phyloP scores from a whole-genome alignment of 257 asterid species.

The Oldenlandia corymbosa region DNA sequence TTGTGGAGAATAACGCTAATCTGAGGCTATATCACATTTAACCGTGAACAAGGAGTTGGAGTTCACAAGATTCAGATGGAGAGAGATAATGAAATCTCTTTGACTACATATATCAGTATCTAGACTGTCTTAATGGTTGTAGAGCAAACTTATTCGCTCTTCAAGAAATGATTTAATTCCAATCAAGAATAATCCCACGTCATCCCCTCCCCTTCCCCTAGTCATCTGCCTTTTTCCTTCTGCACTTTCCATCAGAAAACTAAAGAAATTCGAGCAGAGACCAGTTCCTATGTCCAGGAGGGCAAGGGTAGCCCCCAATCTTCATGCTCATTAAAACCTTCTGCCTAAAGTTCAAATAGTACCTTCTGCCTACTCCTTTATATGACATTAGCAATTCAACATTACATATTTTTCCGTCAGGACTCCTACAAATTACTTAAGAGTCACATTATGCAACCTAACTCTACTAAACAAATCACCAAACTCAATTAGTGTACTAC shows the following conservation, averaged over 20 bases:
- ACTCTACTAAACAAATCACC: neutral
- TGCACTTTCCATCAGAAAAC: neutral
- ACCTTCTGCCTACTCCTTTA: neutral
- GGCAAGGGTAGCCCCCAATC: too few relatives aligned
- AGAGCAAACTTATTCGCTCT: neutral
- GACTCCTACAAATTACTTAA: neutral
- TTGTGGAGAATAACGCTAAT: neutral
- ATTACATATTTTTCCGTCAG: neutral
- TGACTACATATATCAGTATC: too few relatives aligned
- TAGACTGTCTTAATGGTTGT: too few relatives aligned
- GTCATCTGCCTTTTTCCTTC: neutral
- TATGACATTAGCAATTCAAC: neutral
- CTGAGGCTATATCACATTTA: neutral
- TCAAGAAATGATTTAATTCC: neutral
- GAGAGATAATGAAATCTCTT: neutral
- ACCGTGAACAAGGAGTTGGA: neutral
- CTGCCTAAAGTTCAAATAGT: neutral
- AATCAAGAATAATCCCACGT: neutral
- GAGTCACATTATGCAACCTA: neutral
- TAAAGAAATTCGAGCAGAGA: neutral
- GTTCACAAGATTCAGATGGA: neutral
- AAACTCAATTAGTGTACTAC: neutral
- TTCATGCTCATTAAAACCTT: too few relatives aligned
- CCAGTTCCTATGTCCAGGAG: neutral
- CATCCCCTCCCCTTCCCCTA: neutral